A percentile compares a stretch with the other conserved stretches of the same genome.
Evolutionary conservation across 2,329 filamentous ascomycete genomes (phyloP).

Genomic region (Penicillium sp.): DNA sequence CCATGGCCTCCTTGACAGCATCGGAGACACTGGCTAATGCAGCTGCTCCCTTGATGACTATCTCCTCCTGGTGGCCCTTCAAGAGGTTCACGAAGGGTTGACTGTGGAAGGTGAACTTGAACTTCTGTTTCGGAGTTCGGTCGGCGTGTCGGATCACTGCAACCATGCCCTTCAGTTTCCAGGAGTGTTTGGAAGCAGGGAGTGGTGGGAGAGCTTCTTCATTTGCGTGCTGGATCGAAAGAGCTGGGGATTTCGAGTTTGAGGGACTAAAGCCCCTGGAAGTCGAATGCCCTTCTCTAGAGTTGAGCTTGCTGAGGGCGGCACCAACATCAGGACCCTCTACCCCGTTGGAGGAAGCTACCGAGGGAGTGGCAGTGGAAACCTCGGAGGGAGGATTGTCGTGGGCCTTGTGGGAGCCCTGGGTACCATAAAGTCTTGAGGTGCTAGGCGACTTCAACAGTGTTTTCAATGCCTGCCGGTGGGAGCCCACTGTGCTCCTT

Average conservation of each 20-base stretch:
- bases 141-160: conserved; percentile 96
- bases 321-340: conserved; percentile 31
- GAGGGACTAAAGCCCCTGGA: conserved; percentile 26
- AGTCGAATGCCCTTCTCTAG: conserved; percentile 25
- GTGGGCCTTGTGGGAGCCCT: conserved; percentile 44
- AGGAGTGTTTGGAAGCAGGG: conserved; percentile 82
- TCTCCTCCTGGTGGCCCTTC: conserved; percentile 94
- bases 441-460: conserved; percentile 68
- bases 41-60: conserved; percentile 87
- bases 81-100: conserved; percentile 93
- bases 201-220: conserved; percentile 50
- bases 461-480: conserved; percentile 57
- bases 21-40: conserved; percentile 85
- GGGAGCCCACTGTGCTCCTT: conserved; percentile 44
- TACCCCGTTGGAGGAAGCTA: conserved; percentile 36
- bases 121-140: conserved; percentile 97
- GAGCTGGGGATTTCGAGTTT: conserved; percentile 28
- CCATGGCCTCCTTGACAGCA: conserved; percentile 79
- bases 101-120: conserved; percentile 98
- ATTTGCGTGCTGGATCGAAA: conserved; percentile 27
- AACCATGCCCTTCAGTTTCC: conserved; percentile 97
- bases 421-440: conserved; percentile 56
- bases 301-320: conserved; percentile 17
- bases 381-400: conserved; percentile 50
- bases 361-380: conserved; percentile 29